Evolutionary conservation across 768 basidiomycete genomes (phyloP), one percentile per base, ranked within the genome.

Genomic region (Kwoniella bestiolae): DNA sequence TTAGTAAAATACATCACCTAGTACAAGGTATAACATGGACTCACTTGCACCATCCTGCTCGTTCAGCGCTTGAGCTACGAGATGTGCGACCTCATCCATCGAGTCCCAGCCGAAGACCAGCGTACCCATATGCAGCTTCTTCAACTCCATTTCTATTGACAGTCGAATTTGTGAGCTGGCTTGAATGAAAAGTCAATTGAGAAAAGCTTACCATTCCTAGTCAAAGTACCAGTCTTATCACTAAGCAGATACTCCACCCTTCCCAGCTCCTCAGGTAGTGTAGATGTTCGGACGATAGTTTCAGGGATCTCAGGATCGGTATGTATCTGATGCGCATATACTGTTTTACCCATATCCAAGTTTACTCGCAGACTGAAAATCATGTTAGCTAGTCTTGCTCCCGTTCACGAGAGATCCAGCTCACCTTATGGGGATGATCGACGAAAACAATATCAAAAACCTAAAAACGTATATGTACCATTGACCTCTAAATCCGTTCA

Each of bases 91-190:
- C 78, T 99, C 96, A 73, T 99, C 96, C 95, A 99, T 98, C n/a
- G 96, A 90, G 73, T 99, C 96, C 68, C 84, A 89, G 1, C 92
- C 94, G 75, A 94, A 99, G 0, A 92, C 94, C 86, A 97, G 92
- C 1, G 96, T 99, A 4, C 96, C 96, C 90, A 98, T 92, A 75
- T 98, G 96, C 29, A 99, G 84, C 79, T 96, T 99, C 84, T 90
- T 94, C 90, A 98, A 91, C 82, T 98, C 95, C 96, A 99, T 99
- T 79, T 97, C 95, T 97, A 80, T 3, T 14, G n/a, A n/a, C n/a
- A n/a, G 11, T 18, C 21, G 3, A 32, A 47, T 23, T 28, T 2
- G 23, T 34, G 32, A 56, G 56, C 55, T 26, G 8, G 25, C 7
- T n/a, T 28, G 18, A 46, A 28, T 3, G 3, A 5, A 31, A 16